Evolutionary conservation across 1,139 yeast genomes (phyloP), one percentile per base, ranked within the genome.

Genomic region (Kluyveromyces sp.): DNA sequence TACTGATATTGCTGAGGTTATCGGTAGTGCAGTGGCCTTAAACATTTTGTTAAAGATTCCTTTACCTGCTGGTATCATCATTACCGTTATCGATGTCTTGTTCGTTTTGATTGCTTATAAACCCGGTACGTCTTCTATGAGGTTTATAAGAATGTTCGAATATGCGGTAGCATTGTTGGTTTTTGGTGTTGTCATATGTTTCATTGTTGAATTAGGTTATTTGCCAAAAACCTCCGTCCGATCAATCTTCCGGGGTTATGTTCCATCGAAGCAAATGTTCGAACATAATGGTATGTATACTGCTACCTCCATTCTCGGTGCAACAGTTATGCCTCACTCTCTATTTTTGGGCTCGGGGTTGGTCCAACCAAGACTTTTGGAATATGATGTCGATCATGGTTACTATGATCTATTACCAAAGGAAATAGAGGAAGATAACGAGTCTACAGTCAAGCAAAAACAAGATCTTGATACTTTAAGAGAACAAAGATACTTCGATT

Each of bases 1-100:
- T 1, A 86, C 95, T 0, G 95, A 86, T 69, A 74, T 86, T 7
- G 94, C 95, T 3, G 95, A 86, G 59, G 95, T 86, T 33, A 83
- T 86, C 47, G 95, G 95, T 57, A 78, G 88, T n/a, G 94, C 95
- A 3, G 79, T 86, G 56, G 92, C 95, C 0, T 68, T 86, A 50
- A 84, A 86, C 58, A 80, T 86, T 46, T 69, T 86, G 50, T 56
- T 83, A 40, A 73, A 73, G 45, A 71, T 86, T 15, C 95, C 95
- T 0, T 68, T 86, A 34, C 82, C 89, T 7, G 92, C 90, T 0
- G 95, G 95, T 48, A 88, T 85, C 6, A 78, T 73, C 7, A 71
- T 85, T 41, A 83, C 95, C 2, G 74, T 83, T 34, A 72, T 76
- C 2, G 95, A 86, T 63, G 92, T 86, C 3, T 64, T 86, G 41